Conservation (phyloP, 108 stramenopile species). For the Mayamaea pseudoterrestris region DNA sequence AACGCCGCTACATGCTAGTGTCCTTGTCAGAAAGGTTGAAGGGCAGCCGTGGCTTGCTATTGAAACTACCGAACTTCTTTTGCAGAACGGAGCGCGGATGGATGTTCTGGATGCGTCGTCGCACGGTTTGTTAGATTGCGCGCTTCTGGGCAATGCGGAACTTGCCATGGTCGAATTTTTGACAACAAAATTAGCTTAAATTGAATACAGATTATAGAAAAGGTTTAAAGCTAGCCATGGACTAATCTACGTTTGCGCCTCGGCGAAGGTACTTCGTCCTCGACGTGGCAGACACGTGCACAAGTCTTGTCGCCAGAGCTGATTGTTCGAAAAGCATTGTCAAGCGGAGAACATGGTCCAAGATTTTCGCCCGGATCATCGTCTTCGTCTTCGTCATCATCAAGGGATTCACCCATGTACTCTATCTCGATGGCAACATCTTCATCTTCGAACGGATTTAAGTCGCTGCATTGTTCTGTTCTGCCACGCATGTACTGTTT, state of each 20-base stretch:
- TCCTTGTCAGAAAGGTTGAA: slow-evolving; percentile 23
- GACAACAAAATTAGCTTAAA: slow-evolving; percentile 22
- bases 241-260: too few species aligned
- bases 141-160: slow-evolving; percentile 44
- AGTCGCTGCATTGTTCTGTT: slow-evolving; percentile 3
- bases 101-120: slow-evolving; percentile 34
- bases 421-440: slow-evolving; percentile 43
- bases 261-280: too few species aligned
- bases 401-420: slow-evolving; percentile 24
- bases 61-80: slow-evolving; percentile 64
- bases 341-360: neutral
- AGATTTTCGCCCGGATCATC: neutral
- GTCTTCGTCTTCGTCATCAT: slow-evolving; percentile 2
- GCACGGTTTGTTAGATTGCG: slow-evolving; percentile 58
- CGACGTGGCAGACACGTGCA: too few species aligned
- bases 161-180: slow-evolving; percentile 73
- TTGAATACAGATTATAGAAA: too few species aligned
- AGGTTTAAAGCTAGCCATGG: too few species aligned
- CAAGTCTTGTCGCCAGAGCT: too few species aligned
- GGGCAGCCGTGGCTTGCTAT: slow-evolving; percentile 44
- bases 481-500: too few species aligned
- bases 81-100: slow-evolving; percentile 69
- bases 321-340: too few species aligned
- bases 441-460: slow-evolving; percentile 12
- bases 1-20: slow-evolving; percentile 53